These are phyloP conservation scores for Trichocladium uniseriatum DNA, from an alignment of 495 filamentous ascomycete species.

Conservation along the genomic window DNA sequence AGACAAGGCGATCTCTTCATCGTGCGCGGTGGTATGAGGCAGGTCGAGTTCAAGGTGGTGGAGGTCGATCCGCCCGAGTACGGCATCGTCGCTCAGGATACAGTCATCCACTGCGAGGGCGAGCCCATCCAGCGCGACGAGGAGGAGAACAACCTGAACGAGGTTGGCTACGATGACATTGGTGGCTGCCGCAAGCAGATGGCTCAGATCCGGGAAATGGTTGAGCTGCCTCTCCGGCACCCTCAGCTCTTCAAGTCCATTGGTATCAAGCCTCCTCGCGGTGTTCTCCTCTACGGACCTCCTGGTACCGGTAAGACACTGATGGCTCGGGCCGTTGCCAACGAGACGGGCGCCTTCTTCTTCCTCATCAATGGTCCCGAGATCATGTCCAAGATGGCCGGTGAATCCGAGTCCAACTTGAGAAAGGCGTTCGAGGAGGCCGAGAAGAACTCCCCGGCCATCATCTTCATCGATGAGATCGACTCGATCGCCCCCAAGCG, in stretches of 20 bases:
- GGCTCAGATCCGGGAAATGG: slow-evolving; percentile 97
- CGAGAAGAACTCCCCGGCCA: slow-evolving; percentile 97
- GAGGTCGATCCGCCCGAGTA: slow-evolving; percentile 97
- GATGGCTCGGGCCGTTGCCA: slow-evolving; percentile 97
- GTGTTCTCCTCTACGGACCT: slow-evolving; percentile 95
- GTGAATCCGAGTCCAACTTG: slow-evolving; percentile 95
- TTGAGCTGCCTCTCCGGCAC: slow-evolving; percentile 91
- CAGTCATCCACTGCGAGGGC: slow-evolving; percentile 96
- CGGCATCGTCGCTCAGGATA: slow-evolving; percentile 97
- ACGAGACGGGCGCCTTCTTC: slow-evolving; percentile 98
- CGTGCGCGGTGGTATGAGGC: slow-evolving; percentile 92
- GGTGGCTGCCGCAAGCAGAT: slow-evolving; percentile 99
- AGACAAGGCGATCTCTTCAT: slow-evolving; percentile 96
- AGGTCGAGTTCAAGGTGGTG: slow-evolving; percentile 98
- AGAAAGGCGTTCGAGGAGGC: slow-evolving; percentile 98
- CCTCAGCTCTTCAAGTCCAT: slow-evolving; percentile 99
- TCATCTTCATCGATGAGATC: slow-evolving; percentile 99
- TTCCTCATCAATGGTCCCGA: slow-evolving; percentile 98
- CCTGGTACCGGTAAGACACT: slow-evolving; percentile 98
- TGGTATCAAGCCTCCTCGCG: slow-evolving; percentile 97
- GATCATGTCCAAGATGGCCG: slow-evolving; percentile 99
- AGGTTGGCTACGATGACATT: slow-evolving; percentile 98
- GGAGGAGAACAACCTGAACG: slow-evolving; percentile 97
- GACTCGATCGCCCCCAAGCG: slow-evolving; percentile 98
- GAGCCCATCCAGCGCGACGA: slow-evolving; percentile 98